Evolutionary conservation across 305 asterid genomes (phyloP).

Genomic region (Caryopteris hybrid): DNA sequence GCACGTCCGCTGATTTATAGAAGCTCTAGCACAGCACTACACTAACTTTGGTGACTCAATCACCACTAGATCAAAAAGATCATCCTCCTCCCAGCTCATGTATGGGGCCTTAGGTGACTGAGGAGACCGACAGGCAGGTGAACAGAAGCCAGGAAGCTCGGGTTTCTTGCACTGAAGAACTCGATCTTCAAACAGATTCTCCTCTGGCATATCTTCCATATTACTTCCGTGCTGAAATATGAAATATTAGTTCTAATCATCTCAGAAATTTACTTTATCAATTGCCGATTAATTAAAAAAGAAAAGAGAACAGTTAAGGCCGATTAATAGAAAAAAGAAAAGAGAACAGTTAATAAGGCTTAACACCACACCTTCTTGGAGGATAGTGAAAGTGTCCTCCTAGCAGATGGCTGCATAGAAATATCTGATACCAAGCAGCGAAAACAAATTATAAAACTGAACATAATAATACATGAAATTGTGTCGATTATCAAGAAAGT

Average conservation of each 20-base stretch:
- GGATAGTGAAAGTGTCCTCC: conserved; percentile 26
- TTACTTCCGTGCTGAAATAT: conserved; percentile 35
- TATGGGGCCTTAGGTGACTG: conserved; percentile 37
- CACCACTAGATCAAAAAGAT: conserved; percentile 33
- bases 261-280: neutral
- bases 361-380: conserved; percentile 37
- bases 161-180: conserved; percentile 12
- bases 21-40: conserved; percentile 8
- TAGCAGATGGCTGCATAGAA: conserved; percentile 22
- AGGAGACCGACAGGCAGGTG: conserved; percentile 51
- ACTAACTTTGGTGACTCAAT: conserved; percentile 36
- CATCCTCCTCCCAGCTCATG: conserved; percentile 41
- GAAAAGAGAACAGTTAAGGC: too few species aligned
- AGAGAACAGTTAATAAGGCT: too few species aligned
- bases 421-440: conserved; percentile 20
- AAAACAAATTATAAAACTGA: neutral
- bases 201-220: conserved; percentile 44
- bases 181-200: conserved; percentile 20
- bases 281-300: neutral
- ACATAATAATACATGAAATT: neutral
- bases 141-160: conserved; percentile 22
- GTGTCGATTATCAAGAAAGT: neutral
- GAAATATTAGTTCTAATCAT: neutral
- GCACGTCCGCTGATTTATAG: neutral
- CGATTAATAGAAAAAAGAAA: too few species aligned